A percentile compares a stretch with the other conserved stretches of the same genome.
phyloP scores from a whole-genome alignment of 306 rosid genomes.

The Citrullus amarus region DNA sequence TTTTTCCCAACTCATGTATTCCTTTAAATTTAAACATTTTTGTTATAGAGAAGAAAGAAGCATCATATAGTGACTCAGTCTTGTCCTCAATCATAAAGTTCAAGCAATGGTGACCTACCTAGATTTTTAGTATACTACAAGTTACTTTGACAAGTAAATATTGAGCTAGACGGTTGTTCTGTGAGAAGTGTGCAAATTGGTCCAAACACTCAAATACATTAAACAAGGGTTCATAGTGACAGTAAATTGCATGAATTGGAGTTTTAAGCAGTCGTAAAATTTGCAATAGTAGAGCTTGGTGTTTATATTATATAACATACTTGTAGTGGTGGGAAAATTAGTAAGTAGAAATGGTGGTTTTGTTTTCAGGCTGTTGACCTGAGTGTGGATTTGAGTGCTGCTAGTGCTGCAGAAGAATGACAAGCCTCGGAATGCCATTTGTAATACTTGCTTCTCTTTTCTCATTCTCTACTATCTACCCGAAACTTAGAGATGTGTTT shows the following conservation, averaged over 20 bases:
- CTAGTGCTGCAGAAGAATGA: conserved; percentile 95
- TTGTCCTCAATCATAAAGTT: background rate
- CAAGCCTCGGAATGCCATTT: background rate
- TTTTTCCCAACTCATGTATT: background rate
- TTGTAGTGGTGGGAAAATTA: background rate
- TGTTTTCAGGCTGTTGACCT: conserved; percentile 62
- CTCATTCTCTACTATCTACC: background rate
- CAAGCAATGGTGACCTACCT: background rate
- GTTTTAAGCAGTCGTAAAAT: background rate
- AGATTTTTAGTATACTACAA: background rate
- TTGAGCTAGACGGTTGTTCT: background rate
- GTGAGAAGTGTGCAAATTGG: background rate
- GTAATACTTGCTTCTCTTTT: background rate
- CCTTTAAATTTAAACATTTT: background rate
- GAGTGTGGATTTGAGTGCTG: conserved; percentile 89
- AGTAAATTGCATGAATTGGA: background rate
- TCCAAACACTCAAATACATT: no score
- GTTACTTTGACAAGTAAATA: background rate
- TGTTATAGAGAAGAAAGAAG: background rate
- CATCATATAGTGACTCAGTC: background rate
- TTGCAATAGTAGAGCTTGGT: background rate
- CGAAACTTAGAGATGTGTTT: background rate
- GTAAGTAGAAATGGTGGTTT: background rate
- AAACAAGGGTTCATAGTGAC: background rate
- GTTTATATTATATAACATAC: background rate